These are phyloP conservation scores for Lentinula detonsa DNA, from an alignment of 768 basidiomycete species.

Conservation along the genomic window DNA sequence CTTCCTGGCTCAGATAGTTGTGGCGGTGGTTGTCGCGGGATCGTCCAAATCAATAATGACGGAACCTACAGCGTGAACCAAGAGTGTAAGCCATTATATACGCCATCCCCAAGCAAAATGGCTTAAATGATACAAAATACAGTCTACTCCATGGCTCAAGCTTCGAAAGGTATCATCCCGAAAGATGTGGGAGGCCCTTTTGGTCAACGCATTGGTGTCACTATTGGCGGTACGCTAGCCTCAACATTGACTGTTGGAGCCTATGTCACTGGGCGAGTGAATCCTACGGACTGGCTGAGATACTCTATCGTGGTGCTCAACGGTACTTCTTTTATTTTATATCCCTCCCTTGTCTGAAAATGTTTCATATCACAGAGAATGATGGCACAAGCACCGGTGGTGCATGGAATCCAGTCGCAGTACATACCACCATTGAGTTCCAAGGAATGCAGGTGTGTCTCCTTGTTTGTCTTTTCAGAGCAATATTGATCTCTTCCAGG, in stretches of 20 bases:
- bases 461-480: not conserved
- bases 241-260: constrained; percentile 64
- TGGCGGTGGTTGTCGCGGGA: constrained; percentile 56
- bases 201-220: constrained; percentile 61
- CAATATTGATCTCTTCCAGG: constrained; percentile 27
- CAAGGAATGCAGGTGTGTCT: constrained; percentile 48
- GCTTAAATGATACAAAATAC: not conserved
- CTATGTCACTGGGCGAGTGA: constrained; percentile 53
- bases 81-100: constrained; percentile 46
- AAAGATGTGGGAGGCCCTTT: constrained; percentile 63
- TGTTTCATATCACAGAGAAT: too few species aligned
- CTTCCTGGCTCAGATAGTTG: constrained; percentile 49
- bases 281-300: constrained; percentile 49
- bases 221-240: constrained; percentile 46
- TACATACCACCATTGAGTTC: constrained; percentile 58
- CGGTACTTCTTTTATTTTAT: constrained; percentile 25
- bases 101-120: not conserved
- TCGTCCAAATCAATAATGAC: constrained; percentile 61
- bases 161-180: constrained; percentile 67
- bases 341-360: too few species aligned
- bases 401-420: constrained; percentile 47
- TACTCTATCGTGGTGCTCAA: constrained; percentile 75
- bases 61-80: constrained; percentile 64
- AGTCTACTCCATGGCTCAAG: constrained; percentile 67
- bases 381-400: constrained; percentile 16